Percentiles rank a stretch among this genome's conserved stretches.
phyloP scores from a whole-genome alignment of 805 yeast species.

The Teunomyces gatunensis region DNA sequence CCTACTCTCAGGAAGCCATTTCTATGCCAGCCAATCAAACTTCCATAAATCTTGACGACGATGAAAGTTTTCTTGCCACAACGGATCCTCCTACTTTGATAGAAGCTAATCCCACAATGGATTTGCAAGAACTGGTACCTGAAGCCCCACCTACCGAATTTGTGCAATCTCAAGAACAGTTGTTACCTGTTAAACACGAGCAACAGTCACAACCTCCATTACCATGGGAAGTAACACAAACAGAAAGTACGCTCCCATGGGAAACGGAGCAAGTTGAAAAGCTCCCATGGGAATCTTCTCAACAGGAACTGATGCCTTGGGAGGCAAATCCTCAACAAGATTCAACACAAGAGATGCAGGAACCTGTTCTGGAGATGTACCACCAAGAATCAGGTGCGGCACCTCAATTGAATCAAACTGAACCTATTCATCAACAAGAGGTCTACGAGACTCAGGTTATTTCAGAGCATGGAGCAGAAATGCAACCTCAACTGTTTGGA shows the following conservation, averaged over 20 bases:
- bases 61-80: background rate
- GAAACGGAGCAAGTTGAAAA: background rate
- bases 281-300: constrained; percentile 7
- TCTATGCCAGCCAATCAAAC: background rate
- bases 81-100: constrained; percentile 13
- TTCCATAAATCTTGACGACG: background rate
- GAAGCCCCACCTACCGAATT: constrained; percentile 2
- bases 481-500: background rate
- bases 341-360: background rate
- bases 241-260: constrained; percentile 6
- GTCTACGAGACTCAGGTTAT: background rate
- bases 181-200: constrained; percentile 6
- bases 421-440: background rate
- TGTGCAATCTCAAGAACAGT: constrained; percentile 11
- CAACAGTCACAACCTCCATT: background rate
- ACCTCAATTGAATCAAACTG: background rate
- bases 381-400: background rate
- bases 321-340: background rate
- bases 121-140: constrained; percentile 16
- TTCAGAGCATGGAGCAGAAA: background rate
- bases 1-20: background rate
- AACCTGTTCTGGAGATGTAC: background rate
- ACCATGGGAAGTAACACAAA: background rate
- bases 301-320: constrained; percentile 5
- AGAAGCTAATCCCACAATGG: constrained; percentile 13